Percentiles rank a stretch among this genome's conserved stretches.
Conservation (phyloP, 345 rosid genomes). For the Cardiospermum halicacabum region DNA sequence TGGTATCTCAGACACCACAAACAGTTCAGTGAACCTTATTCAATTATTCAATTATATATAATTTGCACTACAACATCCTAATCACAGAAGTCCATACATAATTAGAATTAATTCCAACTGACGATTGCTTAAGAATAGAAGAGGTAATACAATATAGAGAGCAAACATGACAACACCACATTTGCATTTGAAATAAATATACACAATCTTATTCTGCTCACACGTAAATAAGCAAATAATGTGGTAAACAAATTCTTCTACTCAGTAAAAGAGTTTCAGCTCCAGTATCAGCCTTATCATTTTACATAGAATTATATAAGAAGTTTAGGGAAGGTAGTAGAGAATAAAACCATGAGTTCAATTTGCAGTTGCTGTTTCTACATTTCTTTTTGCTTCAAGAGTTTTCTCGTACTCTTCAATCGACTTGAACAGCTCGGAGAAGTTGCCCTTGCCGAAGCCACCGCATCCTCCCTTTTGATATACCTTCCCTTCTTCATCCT, state of each 20-base stretch:
- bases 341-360: slow-evolving; percentile 13
- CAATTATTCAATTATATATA: too few relatives aligned
- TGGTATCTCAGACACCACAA: background rate
- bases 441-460: slow-evolving; percentile 93
- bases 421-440: slow-evolving; percentile 89
- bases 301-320: background rate
- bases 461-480: slow-evolving; percentile 95
- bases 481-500: slow-evolving; percentile 60
- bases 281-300: background rate
- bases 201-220: background rate
- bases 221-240: background rate
- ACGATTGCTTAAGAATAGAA: background rate
- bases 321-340: background rate
- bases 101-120: background rate
- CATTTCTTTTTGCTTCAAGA: slow-evolving; percentile 51
- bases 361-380: slow-evolving; percentile 21
- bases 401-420: slow-evolving; percentile 91
- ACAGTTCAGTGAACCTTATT: background rate
- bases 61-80: too few relatives aligned
- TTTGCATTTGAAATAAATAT: background rate
- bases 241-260: background rate
- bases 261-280: background rate
- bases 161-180: background rate
- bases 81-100: background rate
- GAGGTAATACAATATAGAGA: background rate